phyloP scores from a whole-genome alignment of 2,329 filamentous ascomycete species.

The Penicillium polonicum region DNA sequence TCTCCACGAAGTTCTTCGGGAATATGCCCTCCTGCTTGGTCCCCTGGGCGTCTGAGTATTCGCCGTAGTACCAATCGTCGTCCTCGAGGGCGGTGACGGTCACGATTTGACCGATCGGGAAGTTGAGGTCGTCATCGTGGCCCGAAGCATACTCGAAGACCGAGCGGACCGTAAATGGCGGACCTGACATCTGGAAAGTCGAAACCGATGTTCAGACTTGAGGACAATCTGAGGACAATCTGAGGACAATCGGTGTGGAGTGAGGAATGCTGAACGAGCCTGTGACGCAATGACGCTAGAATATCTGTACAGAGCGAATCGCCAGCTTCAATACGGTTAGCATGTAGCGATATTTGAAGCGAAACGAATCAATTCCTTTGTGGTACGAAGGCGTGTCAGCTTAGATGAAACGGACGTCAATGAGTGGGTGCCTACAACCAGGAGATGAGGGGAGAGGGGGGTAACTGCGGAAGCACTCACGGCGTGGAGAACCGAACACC shows the following conservation, averaged over 20 bases:
- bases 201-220: slow-evolving; percentile 21
- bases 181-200: slow-evolving; percentile 61
- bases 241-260: slow-evolving; percentile 28
- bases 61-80: slow-evolving; percentile 87
- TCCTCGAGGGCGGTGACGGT: slow-evolving; percentile 92
- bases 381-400: slow-evolving; percentile 29
- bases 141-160: slow-evolving; percentile 90
- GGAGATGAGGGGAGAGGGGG: slow-evolving; percentile 23
- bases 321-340: slow-evolving; percentile 22
- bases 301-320: slow-evolving; percentile 22
- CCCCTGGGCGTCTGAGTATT: slow-evolving; percentile 76
- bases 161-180: slow-evolving; percentile 90
- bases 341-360: slow-evolving; percentile 20
- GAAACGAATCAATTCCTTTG: slow-evolving; percentile 23
- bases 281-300: slow-evolving; percentile 16
- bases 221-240: slow-evolving; percentile 29
- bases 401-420: slow-evolving; percentile 28
- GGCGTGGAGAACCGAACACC: slow-evolving; percentile 7
- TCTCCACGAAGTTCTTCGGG: slow-evolving; percentile 95
- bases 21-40: slow-evolving; percentile 81
- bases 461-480: slow-evolving; percentile 18
- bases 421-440: slow-evolving; percentile 25
- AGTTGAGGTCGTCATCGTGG: slow-evolving; percentile 93
- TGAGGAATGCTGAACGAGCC: slow-evolving; percentile 16
- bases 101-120: slow-evolving; percentile 81